A percentile compares a stretch with the other conserved stretches of the same genome.
Conservation (phyloP, 257 asterid species). For the Osmanthus fragrans region DNA sequence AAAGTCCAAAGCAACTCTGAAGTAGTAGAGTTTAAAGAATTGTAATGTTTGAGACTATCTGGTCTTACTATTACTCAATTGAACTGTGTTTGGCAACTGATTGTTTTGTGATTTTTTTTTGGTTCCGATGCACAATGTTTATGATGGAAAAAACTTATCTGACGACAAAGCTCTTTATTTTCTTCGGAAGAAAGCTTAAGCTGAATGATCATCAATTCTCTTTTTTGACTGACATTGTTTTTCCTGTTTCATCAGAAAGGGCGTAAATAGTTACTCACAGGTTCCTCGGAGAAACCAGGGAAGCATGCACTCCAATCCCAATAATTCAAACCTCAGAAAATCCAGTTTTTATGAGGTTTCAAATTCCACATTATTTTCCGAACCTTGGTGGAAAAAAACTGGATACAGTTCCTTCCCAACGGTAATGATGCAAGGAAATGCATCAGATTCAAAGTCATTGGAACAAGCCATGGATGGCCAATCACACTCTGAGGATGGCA, state of each 20-base stretch:
- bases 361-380: constrained; percentile 41
- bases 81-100: constrained; percentile 1
- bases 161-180: neutral
- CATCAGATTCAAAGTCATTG: constrained; percentile 67
- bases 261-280: constrained; percentile 2
- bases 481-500: constrained; percentile 65
- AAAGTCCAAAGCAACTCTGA: neutral
- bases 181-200: neutral
- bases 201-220: neutral
- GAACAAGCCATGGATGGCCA: constrained; percentile 68
- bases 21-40: neutral
- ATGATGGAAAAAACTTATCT: neutral
- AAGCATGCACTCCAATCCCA: constrained; percentile 65
- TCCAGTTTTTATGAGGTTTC: constrained; percentile 33
- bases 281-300: constrained; percentile 22
- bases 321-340: constrained; percentile 43
- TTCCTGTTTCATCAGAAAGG: constrained; percentile 20
- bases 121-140: neutral
- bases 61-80: neutral
- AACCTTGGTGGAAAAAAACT: constrained; percentile 55
- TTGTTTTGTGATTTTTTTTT: constrained; percentile 9
- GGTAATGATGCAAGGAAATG: constrained; percentile 46
- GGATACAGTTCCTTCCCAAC: constrained; percentile 45
- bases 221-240: constrained; percentile 8
- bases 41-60: neutral